Percentiles rank a stretch among this genome's conserved stretches.
These are phyloP conservation scores for Butyriboletus loyo DNA, from an alignment of 768 basidiomycete species.

Conservation along the genomic window DNA sequence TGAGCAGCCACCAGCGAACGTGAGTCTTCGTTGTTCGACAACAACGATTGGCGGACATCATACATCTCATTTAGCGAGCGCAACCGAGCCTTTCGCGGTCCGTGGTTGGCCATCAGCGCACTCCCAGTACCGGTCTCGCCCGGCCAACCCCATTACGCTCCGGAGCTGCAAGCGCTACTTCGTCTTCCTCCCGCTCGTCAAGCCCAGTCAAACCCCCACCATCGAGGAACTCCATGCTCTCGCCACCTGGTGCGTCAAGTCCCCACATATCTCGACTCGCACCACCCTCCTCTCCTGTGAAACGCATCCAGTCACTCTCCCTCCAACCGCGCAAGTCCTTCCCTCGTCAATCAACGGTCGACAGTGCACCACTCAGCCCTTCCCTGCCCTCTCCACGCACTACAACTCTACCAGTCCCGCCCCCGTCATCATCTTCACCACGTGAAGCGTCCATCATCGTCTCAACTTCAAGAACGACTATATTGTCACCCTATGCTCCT, in stretches of 20 bases:
- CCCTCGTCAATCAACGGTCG: conserved; percentile 41
- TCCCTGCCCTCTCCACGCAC: conserved; percentile 23
- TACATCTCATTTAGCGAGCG: conserved; percentile 23
- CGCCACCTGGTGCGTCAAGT: conserved; percentile 28
- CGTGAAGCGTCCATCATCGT: conserved; percentile 16
- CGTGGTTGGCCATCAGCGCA: conserved; percentile 55
- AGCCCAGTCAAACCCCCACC: conserved; percentile 55
- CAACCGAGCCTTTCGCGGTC: conserved; percentile 29
- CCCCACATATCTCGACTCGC: conserved; percentile 29
- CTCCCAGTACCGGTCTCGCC: conserved; percentile 46
- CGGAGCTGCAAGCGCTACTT: conserved; percentile 26
- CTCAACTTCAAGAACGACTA: conserved; percentile 34
- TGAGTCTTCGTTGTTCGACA: conserved; percentile 14
- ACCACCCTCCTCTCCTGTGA: conserved; percentile 52
- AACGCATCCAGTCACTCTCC: conserved; percentile 46
- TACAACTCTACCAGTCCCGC: conserved; percentile 20
- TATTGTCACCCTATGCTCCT: conserved; percentile 37
- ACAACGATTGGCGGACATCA: neutral
- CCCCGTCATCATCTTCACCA: conserved; percentile 16
- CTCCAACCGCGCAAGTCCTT: conserved; percentile 52
- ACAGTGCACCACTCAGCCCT: conserved; percentile 31
- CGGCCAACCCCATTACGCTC: conserved; percentile 43
- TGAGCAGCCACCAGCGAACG: conserved; percentile 24
- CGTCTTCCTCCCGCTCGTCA: conserved; percentile 56
- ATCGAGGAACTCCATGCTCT: conserved; percentile 24